Base-by-base conservation (phyloP, 208 protist genomes). In the Trypanosoma vivax region DNA sequence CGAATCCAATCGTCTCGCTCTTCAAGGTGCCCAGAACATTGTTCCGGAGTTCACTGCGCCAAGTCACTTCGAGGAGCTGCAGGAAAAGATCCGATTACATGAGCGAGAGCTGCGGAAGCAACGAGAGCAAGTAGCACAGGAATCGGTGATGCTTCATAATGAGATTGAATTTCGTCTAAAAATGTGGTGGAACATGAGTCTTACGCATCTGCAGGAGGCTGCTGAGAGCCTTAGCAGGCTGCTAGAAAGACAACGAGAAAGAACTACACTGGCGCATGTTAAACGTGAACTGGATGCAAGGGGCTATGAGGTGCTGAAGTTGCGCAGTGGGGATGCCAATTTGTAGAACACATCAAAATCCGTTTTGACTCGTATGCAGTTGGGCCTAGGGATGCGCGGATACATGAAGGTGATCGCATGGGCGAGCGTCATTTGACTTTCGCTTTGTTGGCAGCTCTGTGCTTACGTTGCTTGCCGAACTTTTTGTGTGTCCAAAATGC, bases 101-200 rank as follows among this genome's bases (percentile, higher is more conserved):
- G 70, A 83, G 23, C 53, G 50, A 33, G 72, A 82, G 50, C 40
- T 87, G 39, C 66, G 65, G 38, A 40, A 60, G 31, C 54, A 84
- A 47, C 61, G 74, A 37, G 62, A 58, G 19, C 47, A 78, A 35
- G 50, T 79, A 18, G 21, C 50, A 24, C 43, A 50, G 6, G 40
- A 62, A 10, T 79, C 70, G 25, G 76, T 73, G 37, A 75, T 85
- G 47, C 70, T 94, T 23, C 80, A 91, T 63, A 80, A 65, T 14
- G 87, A 94, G 47, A 58, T 72, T 18, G 54, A 79, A 24, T 91
- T 79, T 55, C 70, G 77, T 11, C n/a, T 81, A 21, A 90, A 88
- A 58, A 55, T 79, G 60, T 89, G 87, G 80, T 94, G 87, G 83
- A 94, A 94, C 60, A 49, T 65, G 21, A 79, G 55, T 23, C 71